Conservation (phyloP, 768 basidiomycete species). For the Lactarius akahatsu region DNA sequence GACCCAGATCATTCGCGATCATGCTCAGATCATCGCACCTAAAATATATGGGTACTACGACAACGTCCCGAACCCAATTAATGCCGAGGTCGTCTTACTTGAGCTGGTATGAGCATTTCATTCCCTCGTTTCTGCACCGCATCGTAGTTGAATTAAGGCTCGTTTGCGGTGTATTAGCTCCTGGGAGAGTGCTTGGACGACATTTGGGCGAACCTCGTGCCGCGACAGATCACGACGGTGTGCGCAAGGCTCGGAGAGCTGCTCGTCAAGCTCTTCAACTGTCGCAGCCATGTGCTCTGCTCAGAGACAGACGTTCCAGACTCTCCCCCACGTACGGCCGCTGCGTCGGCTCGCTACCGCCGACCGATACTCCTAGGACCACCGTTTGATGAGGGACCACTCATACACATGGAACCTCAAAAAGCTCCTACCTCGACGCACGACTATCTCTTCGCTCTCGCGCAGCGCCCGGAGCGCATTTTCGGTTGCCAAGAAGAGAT, state of each 20-base stretch:
- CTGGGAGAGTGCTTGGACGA: slow-evolving; percentile 33
- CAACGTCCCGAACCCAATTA: slow-evolving; percentile 34
- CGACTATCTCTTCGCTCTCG: slow-evolving; percentile 35
- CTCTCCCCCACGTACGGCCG: slow-evolving; percentile 27
- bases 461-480: slow-evolving; percentile 33
- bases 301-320: slow-evolving; percentile 33
- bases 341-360: slow-evolving; percentile 19
- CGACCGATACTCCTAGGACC: slow-evolving; percentile 32
- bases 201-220: slow-evolving; percentile 33
- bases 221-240: slow-evolving; percentile 31
- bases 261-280: slow-evolving; percentile 34
- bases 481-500: slow-evolving; percentile 21
- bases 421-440: slow-evolving; percentile 31
- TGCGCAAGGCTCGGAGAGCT: slow-evolving; percentile 34
- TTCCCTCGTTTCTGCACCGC: background rate
- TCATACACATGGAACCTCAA: slow-evolving; percentile 32
- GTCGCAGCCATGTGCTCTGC: slow-evolving; percentile 32
- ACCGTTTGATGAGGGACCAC: slow-evolving; percentile 35
- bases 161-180: slow-evolving; percentile 28
- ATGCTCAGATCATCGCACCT: slow-evolving; percentile 32
- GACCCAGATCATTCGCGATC: slow-evolving; percentile 32
- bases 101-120: slow-evolving; percentile 33
- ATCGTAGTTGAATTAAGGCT: slow-evolving; percentile 15
- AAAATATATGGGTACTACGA: slow-evolving; percentile 36
- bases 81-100: slow-evolving; percentile 36